phyloP scores from a whole-genome alignment of 768 basidiomycete species.

The Boletales sp. region DNA sequence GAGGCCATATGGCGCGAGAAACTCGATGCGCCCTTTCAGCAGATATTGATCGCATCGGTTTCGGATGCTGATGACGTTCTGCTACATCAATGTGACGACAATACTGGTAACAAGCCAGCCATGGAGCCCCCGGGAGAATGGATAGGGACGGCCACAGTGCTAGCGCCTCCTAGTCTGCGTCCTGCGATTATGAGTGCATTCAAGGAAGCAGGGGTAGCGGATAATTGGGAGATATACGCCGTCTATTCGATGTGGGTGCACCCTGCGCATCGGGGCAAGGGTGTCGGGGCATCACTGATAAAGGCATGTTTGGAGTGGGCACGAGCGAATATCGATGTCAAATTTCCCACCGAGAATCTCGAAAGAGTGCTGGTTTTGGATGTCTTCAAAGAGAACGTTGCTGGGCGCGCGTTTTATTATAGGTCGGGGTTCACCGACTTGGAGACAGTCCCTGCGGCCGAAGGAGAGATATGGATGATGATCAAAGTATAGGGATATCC shows the following conservation, averaged over 20 bases:
- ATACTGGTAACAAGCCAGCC: background rate
- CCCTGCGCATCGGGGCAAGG: constrained; percentile 25
- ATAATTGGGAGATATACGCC: constrained; percentile 19
- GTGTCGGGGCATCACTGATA: constrained; percentile 14
- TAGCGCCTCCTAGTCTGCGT: constrained; percentile 11
- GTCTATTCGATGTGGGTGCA: constrained; percentile 27
- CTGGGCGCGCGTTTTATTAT: constrained; percentile 17
- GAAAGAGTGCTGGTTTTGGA: constrained; percentile 20
- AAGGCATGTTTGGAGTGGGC: constrained; percentile 23
- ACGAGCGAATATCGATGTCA: constrained; percentile 13
- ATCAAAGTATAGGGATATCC: too few relatives aligned
- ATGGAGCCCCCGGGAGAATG: constrained; percentile 6
- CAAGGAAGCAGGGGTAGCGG: constrained; percentile 8
- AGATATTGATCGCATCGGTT: constrained; percentile 16
- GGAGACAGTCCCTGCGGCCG: background rate
- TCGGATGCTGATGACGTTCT: background rate
- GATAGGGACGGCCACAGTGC: constrained; percentile 17
- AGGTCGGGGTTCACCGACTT: constrained; percentile 19
- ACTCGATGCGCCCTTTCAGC: constrained; percentile 11
- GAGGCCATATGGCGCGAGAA: constrained; percentile 21
- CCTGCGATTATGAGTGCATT: constrained; percentile 9
- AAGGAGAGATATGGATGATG: constrained; percentile 2
- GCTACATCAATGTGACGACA: background rate
- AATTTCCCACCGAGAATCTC: background rate
- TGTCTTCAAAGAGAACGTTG: constrained; percentile 12